Conservation (phyloP, 2,329 filamentous ascomycete genomes). For the Hypoxylon sp. region DNA sequence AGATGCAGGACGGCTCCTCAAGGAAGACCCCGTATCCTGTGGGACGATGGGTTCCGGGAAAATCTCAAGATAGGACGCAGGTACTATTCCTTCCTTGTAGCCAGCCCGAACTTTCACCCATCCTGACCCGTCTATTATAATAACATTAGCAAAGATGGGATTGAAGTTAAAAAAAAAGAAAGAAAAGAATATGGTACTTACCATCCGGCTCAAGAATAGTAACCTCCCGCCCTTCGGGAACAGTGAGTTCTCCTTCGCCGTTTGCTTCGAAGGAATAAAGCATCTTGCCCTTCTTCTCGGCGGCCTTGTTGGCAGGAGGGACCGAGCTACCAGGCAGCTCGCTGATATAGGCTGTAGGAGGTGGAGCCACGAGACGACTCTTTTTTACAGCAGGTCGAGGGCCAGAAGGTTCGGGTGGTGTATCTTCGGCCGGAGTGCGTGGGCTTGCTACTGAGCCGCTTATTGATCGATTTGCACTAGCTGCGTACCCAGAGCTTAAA, state of each 20-base stretch:
- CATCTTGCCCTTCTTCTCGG: conserved; percentile 86
- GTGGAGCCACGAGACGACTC: conserved; percentile 87
- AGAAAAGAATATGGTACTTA: conserved; percentile 67
- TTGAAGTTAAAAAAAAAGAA: conserved; percentile 9
- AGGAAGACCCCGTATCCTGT: conserved; percentile 62
- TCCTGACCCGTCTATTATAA: conserved; percentile 84
- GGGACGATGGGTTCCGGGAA: conserved; percentile 63
- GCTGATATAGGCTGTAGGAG: conserved; percentile 84
- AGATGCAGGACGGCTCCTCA: conserved; percentile 74
- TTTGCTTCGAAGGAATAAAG: conserved; percentile 87
- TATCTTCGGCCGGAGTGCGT: conserved; percentile 67
- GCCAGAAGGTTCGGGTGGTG: conserved; percentile 61
- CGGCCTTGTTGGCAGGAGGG: conserved; percentile 38
- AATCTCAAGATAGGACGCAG: conserved; percentile 86
- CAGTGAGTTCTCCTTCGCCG: conserved; percentile 84
- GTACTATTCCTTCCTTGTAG: conserved; percentile 86
- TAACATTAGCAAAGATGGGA: conserved; percentile 50
- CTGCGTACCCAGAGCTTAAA: conserved; percentile 87
- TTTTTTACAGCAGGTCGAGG: conserved; percentile 70
- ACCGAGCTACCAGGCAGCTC: conserved; percentile 71
- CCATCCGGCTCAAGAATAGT: conserved; percentile 87
- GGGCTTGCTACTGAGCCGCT: conserved; percentile 66
- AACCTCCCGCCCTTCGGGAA: conserved; percentile 84
- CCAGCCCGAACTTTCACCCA: conserved; percentile 89
- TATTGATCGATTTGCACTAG: conserved; percentile 82